A percentile compares a stretch with the other conserved stretches of the same genome.
These are phyloP conservation scores for Lasiodiplodia sp. DNA, from an alignment of 2,329 filamentous ascomycete genomes.

Conservation along the genomic window DNA sequence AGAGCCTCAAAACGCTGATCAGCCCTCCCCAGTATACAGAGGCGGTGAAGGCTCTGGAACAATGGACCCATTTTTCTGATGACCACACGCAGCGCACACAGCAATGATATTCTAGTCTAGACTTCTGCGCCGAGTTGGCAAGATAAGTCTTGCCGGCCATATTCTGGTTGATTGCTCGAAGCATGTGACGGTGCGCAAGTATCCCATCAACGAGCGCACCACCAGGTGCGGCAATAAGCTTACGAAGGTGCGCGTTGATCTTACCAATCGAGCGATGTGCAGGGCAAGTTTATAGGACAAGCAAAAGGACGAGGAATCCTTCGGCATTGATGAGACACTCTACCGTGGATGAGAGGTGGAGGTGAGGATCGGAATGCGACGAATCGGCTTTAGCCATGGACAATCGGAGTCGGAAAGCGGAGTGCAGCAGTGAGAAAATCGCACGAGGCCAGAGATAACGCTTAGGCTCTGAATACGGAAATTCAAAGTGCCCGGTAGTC, in stretches of 20 bases:
- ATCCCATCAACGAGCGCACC: not conserved
- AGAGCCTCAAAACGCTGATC: not conserved
- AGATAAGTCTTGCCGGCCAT: not conserved
- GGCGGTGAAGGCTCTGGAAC: slow-evolving; percentile 11
- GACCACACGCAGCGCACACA: not conserved
- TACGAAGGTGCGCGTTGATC: not conserved
- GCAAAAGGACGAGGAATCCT: not conserved
- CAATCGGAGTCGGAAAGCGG: not conserved
- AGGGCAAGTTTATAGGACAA: not conserved
- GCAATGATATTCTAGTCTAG: not conserved
- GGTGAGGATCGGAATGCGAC: not conserved
- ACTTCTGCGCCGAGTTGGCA: not conserved
- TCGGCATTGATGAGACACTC: not conserved
- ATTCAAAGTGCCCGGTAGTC: not conserved
- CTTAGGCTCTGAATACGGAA: not conserved
- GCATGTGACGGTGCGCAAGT: not conserved
- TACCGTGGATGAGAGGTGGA: not conserved
- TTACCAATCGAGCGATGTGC: not conserved
- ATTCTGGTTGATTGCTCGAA: not conserved
- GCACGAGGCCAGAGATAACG: not conserved
- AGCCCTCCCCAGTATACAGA: not conserved
- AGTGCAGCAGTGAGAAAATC: not conserved
- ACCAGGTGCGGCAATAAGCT: not conserved
- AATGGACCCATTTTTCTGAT: not conserved
- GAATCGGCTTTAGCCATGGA: not conserved